Percentiles rank a stretch among this genome's conserved stretches.
Conservation (phyloP, 768 basidiomycete species). For the Asterophora lycoperdoides region DNA sequence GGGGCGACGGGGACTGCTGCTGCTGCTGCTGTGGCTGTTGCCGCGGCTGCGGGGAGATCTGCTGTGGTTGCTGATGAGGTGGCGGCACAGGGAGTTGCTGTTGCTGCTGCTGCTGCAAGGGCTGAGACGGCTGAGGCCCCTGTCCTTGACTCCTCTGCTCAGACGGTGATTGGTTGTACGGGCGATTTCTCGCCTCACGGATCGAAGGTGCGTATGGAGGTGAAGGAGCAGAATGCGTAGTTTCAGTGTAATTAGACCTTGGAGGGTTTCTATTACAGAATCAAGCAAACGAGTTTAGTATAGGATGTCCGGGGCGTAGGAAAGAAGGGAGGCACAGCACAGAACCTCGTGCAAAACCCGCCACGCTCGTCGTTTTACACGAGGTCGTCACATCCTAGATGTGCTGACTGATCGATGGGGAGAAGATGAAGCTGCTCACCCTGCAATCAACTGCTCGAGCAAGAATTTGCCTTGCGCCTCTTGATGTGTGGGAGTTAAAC, state of each 20-base stretch:
- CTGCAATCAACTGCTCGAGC: conserved; percentile 77
- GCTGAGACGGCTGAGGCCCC: conserved; percentile 23
- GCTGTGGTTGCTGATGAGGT: conserved; percentile 32
- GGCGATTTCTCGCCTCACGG: conserved; percentile 43
- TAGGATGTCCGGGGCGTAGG: conserved; percentile 9
- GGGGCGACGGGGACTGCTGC: conserved; percentile 60
- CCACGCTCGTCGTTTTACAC: not conserved
- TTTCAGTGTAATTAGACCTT: conserved; percentile 47
- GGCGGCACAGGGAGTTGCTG: conserved; percentile 29
- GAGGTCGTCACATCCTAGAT: not conserved
- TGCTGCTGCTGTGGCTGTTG: conserved; percentile 29
- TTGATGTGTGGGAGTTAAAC: conserved; percentile 49
- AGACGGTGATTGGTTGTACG: conserved; percentile 35
- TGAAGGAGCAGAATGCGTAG: conserved; percentile 37
- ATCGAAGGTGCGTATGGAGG: conserved; percentile 43
- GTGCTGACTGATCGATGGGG: not conserved
- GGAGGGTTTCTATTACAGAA: conserved; percentile 38
- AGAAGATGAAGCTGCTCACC: conserved; percentile 45
- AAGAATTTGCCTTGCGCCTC: conserved; percentile 71
- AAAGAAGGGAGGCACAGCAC: conserved; percentile 19
- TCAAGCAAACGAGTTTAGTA: conserved; percentile 17
- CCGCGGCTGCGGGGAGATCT: conserved; percentile 17
- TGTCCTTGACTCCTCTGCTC: conserved; percentile 40
- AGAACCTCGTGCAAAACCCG: conserved; percentile 13
- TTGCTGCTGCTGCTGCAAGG: conserved; percentile 22